phyloP scores from a whole-genome alignment of 768 basidiomycete species.

The Paxillus involutus region DNA sequence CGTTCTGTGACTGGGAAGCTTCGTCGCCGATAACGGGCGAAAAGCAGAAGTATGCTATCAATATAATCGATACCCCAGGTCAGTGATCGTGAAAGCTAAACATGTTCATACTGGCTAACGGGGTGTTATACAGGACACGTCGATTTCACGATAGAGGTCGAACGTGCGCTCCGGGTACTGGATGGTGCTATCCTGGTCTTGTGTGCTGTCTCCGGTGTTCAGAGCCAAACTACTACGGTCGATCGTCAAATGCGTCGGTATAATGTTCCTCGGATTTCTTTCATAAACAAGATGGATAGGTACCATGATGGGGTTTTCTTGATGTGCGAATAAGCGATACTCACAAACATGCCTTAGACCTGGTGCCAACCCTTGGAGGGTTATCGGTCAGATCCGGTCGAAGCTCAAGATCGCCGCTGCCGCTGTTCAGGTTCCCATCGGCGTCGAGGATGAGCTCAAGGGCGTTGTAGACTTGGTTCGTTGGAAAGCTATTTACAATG shows the following conservation, averaged over 20 bases:
- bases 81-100: neutral
- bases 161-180: constrained; percentile 91
- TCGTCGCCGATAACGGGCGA: constrained; percentile 56
- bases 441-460: constrained; percentile 78
- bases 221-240: constrained; percentile 98
- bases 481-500: constrained; percentile 93
- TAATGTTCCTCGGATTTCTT: constrained; percentile 91
- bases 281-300: constrained; percentile 99
- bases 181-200: constrained; percentile 96
- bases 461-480: constrained; percentile 94
- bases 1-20: constrained; percentile 95
- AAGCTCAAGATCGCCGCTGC: constrained; percentile 94
- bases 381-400: constrained; percentile 85
- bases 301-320: constrained; percentile 26
- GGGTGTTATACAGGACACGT: constrained; percentile 83
- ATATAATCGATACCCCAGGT: constrained; percentile 99
- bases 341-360: constrained; percentile 49
- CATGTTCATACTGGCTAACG: neutral
- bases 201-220: constrained; percentile 94
- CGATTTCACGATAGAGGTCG: constrained; percentile 99
- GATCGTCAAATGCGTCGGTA: constrained; percentile 99
- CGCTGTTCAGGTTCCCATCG: constrained; percentile 95
- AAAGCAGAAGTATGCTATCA: constrained; percentile 86
- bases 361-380: constrained; percentile 96
- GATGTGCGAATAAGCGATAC: neutral